phyloP scores from a whole-genome alignment of 352 stramenopile genomes.

The Phytopythium aichiense region DNA sequence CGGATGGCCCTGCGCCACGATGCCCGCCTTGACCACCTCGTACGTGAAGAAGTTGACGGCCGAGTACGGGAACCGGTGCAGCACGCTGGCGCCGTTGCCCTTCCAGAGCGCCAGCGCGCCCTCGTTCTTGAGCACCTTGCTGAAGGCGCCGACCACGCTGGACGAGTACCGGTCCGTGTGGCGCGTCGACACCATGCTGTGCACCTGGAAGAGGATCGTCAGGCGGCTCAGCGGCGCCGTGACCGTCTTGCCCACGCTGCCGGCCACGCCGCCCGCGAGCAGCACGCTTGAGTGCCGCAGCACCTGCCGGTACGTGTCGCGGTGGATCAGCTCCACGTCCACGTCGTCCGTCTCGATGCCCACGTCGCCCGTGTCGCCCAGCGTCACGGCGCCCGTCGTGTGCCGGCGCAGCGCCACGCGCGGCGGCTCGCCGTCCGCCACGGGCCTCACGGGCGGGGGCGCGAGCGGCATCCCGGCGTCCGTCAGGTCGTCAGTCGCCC shows the following conservation, averaged over 20 bases:
- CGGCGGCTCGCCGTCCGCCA: constrained; percentile 12
- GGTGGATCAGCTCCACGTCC: constrained; percentile 68
- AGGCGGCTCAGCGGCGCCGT: constrained; percentile 93
- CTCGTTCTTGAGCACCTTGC: constrained; percentile 92
- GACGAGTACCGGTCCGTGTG: constrained; percentile 83
- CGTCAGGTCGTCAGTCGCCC: not conserved
- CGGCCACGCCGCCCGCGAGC: constrained; percentile 90
- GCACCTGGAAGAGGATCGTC: constrained; percentile 96
- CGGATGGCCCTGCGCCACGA: constrained; percentile 62
- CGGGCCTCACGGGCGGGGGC: constrained; percentile 10
- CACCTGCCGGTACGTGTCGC: constrained; percentile 65
- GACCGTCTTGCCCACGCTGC: constrained; percentile 94
- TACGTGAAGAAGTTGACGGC: constrained; percentile 97
- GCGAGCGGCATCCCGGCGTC: not conserved
- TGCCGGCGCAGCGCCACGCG: constrained; percentile 65
- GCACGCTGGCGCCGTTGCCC: constrained; percentile 93
- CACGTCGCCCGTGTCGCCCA: constrained; percentile 72
- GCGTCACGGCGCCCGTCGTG: constrained; percentile 78
- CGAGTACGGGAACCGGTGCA: constrained; percentile 96
- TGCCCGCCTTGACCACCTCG: constrained; percentile 85
- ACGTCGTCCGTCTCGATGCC: constrained; percentile 80
- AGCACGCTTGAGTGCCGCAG: constrained; percentile 76
- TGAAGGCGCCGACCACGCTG: constrained; percentile 70
- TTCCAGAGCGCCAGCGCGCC: constrained; percentile 93
- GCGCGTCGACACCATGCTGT: constrained; percentile 91